A percentile compares a stretch with the other conserved stretches of the same genome.
Evolutionary conservation across 2,329 filamentous ascomycete species (phyloP).

Genomic region (Ilyonectria sp.): DNA sequence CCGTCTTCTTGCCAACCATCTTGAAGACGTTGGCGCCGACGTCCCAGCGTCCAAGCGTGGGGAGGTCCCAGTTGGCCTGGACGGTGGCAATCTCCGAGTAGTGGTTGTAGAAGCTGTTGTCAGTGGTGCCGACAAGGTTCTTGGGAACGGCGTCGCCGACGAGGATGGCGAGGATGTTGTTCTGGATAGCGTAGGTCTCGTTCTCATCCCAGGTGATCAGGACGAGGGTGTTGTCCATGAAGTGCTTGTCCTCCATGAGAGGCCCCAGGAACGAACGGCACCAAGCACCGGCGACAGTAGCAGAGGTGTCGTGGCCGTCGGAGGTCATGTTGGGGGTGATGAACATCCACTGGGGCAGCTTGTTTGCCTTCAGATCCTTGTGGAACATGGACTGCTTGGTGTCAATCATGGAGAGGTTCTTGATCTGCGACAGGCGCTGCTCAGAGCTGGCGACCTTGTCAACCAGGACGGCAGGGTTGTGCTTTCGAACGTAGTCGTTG

Average conservation of each 20-base stretch:
- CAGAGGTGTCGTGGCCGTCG: slow-evolving; percentile 81
- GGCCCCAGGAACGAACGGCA: slow-evolving; percentile 78
- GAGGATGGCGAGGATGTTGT: slow-evolving; percentile 79
- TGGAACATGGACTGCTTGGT: slow-evolving; percentile 71
- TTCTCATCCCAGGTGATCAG: slow-evolving; percentile 87
- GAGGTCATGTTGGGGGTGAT: slow-evolving; percentile 83
- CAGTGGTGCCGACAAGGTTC: slow-evolving; percentile 76
- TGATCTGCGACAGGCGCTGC: slow-evolving; percentile 77
- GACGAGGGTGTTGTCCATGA: slow-evolving; percentile 83
- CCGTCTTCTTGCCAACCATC: slow-evolving; percentile 72
- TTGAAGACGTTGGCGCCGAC: slow-evolving; percentile 80
- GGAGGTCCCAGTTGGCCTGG: slow-evolving; percentile 78
- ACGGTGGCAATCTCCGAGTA: slow-evolving; percentile 79
- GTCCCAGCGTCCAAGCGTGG: slow-evolving; percentile 80
- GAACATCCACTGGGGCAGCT: slow-evolving; percentile 80
- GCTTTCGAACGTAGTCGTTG: slow-evolving; percentile 88
- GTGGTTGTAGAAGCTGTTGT: slow-evolving; percentile 80
- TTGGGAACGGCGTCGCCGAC: slow-evolving; percentile 81
- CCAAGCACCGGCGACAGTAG: slow-evolving; percentile 80
- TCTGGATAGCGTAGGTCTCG: slow-evolving; percentile 76
- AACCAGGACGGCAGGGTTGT: slow-evolving; percentile 79
- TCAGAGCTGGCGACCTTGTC: slow-evolving; percentile 73
- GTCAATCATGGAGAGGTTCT: slow-evolving; percentile 72
- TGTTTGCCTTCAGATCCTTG: slow-evolving; percentile 73
- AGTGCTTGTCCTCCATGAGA: slow-evolving; percentile 77